Conservation (phyloP, 1,284 basidiomycete genomes). For the Ganoderma multipileum region DNA sequence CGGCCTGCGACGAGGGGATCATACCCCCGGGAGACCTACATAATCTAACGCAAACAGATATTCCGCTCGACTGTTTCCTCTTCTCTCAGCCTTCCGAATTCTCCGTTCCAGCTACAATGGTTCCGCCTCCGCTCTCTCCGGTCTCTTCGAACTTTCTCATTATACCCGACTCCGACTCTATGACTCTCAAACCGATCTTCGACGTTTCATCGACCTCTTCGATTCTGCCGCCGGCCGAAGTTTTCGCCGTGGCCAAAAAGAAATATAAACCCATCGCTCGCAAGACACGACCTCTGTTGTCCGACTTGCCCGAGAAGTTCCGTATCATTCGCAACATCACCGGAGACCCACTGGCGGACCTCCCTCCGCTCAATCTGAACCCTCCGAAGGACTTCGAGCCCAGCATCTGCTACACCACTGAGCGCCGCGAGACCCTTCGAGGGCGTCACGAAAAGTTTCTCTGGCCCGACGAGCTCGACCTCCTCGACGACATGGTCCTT, state of each 20-base stretch:
- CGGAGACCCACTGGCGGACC: slow-evolving; percentile 41
- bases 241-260: slow-evolving; percentile 26
- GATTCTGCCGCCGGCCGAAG: neutral
- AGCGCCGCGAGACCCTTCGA: slow-evolving; percentile 37
- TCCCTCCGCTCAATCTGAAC: slow-evolving; percentile 36
- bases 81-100: too few species aligned
- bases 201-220: too few species aligned
- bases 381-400: slow-evolving; percentile 38
- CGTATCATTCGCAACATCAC: slow-evolving; percentile 41
- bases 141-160: too few species aligned
- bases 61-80: too few species aligned
- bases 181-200: too few species aligned
- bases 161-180: too few species aligned
- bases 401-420: slow-evolving; percentile 41
- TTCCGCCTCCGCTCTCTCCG: too few species aligned
- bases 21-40: too few species aligned
- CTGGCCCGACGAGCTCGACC: slow-evolving; percentile 36
- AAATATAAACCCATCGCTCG: slow-evolving; percentile 47
- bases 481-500: slow-evolving; percentile 42
- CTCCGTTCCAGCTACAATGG: too few species aligned
- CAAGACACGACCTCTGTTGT: slow-evolving; percentile 39
- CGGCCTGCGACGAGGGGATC: too few species aligned
- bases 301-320: slow-evolving; percentile 39
- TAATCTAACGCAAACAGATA: too few species aligned
- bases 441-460: slow-evolving; percentile 42